Base-by-base conservation (phyloP, 2,329 filamentous ascomycete species). In the Pseudogymnoascus verrucosus region DNA sequence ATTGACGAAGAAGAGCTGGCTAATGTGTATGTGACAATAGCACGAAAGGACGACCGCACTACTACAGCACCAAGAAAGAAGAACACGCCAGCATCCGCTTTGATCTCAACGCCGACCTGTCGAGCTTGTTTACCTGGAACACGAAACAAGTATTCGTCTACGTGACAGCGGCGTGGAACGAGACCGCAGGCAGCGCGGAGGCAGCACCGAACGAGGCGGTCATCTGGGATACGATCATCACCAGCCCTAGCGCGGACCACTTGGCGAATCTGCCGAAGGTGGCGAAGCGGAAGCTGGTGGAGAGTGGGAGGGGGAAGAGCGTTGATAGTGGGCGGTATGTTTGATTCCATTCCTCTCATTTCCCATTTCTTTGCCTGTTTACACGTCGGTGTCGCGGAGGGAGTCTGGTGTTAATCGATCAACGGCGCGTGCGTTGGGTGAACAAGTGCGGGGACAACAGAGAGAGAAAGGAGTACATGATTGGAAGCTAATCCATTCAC, bases 121-220 rank as follows among this genome's bases (percentile, higher is more conserved):
- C 87, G 65, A 89, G 89, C 47, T 90, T 99, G 70, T 98, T 98
- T 84, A 96, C 90, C 73, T 99, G 93, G 95, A 99, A 99, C 82
- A 99, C 96, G 19, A 99, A 99, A 77, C 91, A 98, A 78, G 80
- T 99, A 72, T 99, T 98, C 78, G 87, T 97, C 75, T 99, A 96
- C 79, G 87, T 99, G 65, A 93, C 91, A 63, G 93, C 93, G 63
- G 88, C 87, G 70, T 89, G 86, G 86, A 72, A 72, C 60, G 67
- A 67, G 47, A 69, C 75, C 28, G 69, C 70, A 3, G 31, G 28
- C 39, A 62, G 61, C n/a, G 51, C 64, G 23, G 51, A 69, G 67
- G 61, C 68, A 69, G 64, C 78, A 77, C 68, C 78, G 67, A 89
- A 89, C 77, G 84, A 92, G 77, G 90, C 90, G 70, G 89, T 97